These are phyloP conservation scores for Colletotrichum destructivum DNA, from an alignment of 2,329 filamentous ascomycete genomes.

Conservation along the genomic window DNA sequence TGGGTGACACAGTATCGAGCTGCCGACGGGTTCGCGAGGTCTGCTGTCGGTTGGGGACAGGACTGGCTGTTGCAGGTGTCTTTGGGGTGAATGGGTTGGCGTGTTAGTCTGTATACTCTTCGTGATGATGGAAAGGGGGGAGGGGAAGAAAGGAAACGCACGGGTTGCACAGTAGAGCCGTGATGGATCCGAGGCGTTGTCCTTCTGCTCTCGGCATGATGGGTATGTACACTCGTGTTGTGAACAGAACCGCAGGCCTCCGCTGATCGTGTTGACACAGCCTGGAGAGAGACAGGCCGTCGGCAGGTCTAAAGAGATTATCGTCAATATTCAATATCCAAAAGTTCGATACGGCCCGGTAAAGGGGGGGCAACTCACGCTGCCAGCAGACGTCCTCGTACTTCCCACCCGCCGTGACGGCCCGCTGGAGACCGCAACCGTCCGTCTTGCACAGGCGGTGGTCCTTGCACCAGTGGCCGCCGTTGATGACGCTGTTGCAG, in stretches of 20 bases:
- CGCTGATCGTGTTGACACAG: slow-evolving; percentile 16
- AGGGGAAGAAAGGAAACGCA: background rate
- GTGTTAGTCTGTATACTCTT: background rate
- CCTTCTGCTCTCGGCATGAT: slow-evolving; percentile 29
- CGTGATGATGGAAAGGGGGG: background rate
- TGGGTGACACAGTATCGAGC: slow-evolving; percentile 36
- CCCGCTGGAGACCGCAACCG: slow-evolving; percentile 18
- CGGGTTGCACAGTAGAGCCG: slow-evolving; percentile 37
- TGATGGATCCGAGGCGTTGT: slow-evolving; percentile 1
- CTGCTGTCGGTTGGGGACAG: slow-evolving; percentile 32
- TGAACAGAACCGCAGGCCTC: slow-evolving; percentile 17
- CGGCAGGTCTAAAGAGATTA: slow-evolving; percentile 1
- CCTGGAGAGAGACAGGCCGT: background rate
- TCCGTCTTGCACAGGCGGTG: slow-evolving; percentile 43
- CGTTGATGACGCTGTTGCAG: slow-evolving; percentile 41
- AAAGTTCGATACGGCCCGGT: background rate
- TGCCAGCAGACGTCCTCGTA: slow-evolving; percentile 35
- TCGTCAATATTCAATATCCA: background rate
- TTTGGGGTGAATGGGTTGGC: background rate
- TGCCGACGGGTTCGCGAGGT: slow-evolving; percentile 25
- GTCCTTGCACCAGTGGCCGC: slow-evolving; percentile 42
- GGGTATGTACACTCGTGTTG: slow-evolving; percentile 40
- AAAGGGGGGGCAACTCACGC: slow-evolving; percentile 7
- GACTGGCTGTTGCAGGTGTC: slow-evolving; percentile 33
- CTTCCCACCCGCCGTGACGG: slow-evolving; percentile 13